phyloP scores from a whole-genome alignment of 495 filamentous ascomycete genomes.

The Penicillium bialowiezense region DNA sequence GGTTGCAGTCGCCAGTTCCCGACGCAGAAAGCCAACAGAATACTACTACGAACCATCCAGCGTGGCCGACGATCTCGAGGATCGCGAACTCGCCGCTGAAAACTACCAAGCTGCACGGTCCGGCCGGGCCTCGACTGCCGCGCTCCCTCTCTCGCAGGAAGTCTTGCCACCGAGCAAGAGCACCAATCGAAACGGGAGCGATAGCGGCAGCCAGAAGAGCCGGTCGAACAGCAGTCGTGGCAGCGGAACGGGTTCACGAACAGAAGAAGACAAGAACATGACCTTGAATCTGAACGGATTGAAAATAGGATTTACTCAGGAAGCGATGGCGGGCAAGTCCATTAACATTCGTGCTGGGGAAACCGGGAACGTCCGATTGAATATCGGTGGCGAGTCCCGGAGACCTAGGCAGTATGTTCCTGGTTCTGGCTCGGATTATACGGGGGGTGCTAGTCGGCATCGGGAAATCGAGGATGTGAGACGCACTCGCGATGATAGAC shows the following conservation, averaged over 20 bases:
- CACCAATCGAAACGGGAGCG: conserved; percentile 32
- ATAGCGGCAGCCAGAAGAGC: conserved; percentile 46
- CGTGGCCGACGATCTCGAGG: conserved; percentile 20
- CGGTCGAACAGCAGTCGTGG: conserved; percentile 45
- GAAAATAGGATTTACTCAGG: conserved; percentile 39
- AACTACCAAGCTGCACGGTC: conserved; percentile 38
- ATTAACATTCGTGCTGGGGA: conserved; percentile 44
- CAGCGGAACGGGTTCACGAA: conserved; percentile 32
- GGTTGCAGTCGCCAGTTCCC: conserved; percentile 33
- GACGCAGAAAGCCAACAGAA: conserved; percentile 29
- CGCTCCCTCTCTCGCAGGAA: conserved; percentile 36
- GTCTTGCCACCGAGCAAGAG: conserved; percentile 32
- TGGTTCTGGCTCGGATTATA: conserved; percentile 29
- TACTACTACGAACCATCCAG: conserved; percentile 28
- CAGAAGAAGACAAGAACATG: conserved; percentile 41
- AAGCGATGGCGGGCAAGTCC: conserved; percentile 36
- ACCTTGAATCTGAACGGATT: conserved; percentile 43
- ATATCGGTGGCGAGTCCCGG: conserved; percentile 34
- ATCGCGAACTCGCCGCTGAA: conserved; percentile 31
- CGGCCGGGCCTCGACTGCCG: conserved; percentile 17
- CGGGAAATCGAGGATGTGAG: conserved; percentile 31
- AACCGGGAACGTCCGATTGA: conserved; percentile 36
- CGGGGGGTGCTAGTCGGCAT: conserved; percentile 24
- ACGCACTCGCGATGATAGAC: conserved; percentile 31
- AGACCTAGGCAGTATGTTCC: conserved; percentile 37